Evolutionary conservation across 2,329 filamentous ascomycete species (phyloP).

Genomic region (Monosporascus sp.): DNA sequence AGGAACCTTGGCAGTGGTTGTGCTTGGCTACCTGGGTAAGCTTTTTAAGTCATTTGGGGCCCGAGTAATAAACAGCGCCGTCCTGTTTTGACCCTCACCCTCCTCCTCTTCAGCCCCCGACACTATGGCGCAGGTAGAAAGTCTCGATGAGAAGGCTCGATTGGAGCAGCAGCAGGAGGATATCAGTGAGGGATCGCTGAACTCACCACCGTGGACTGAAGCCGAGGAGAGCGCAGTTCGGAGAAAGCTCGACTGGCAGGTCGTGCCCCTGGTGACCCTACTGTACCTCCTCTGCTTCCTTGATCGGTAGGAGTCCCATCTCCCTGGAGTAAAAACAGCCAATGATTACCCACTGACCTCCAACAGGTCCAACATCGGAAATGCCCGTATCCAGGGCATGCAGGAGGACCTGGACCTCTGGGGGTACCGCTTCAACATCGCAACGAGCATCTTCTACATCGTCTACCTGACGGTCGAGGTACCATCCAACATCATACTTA

Average conservation of each 20-base stretch:
- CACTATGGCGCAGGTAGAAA: constrained; percentile 18
- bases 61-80: background rate
- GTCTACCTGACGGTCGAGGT: constrained; percentile 51
- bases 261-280: constrained; percentile 46
- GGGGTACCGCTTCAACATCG: constrained; percentile 51
- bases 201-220: constrained; percentile 39
- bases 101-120: background rate
- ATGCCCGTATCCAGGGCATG: constrained; percentile 52
- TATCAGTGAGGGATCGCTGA: constrained; percentile 22
- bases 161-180: constrained; percentile 19
- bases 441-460: constrained; percentile 54
- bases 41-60: background rate
- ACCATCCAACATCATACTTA: constrained; percentile 50
- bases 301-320: constrained; percentile 22
- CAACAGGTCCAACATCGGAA: constrained; percentile 41
- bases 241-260: constrained; percentile 47
- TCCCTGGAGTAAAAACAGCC: background rate
- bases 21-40: background rate
- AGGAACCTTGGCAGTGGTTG: background rate
- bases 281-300: constrained; percentile 50
- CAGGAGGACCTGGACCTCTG: constrained; percentile 40
- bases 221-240: constrained; percentile 45
- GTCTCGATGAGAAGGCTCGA: constrained; percentile 17
- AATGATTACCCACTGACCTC: constrained; percentile 14
- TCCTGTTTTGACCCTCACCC: background rate